phyloP scores from a whole-genome alignment of 2,329 filamentous ascomycete species.

The Pestalotiopsis sp. region DNA sequence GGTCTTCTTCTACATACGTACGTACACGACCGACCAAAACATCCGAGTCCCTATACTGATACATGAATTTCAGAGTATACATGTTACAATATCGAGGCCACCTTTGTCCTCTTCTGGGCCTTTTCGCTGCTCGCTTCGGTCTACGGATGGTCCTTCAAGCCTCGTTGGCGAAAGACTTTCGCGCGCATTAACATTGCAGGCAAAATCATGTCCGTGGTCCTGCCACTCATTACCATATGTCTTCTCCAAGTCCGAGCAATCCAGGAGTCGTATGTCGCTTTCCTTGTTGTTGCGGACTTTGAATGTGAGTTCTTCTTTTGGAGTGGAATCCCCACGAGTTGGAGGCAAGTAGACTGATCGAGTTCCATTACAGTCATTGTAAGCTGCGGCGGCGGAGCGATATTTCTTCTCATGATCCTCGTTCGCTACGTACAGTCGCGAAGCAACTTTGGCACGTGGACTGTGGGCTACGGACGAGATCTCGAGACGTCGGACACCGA shows the following conservation, averaged over 20 bases:
- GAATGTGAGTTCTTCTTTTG: slow-evolving; percentile 13
- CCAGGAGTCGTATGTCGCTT: slow-evolving; percentile 15
- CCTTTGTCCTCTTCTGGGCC: slow-evolving; percentile 17
- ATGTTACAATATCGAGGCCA: slow-evolving; percentile 19
- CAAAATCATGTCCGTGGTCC: slow-evolving; percentile 17
- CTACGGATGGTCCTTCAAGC: slow-evolving; percentile 17
- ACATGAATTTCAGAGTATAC: slow-evolving; percentile 12
- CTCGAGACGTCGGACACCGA: slow-evolving; percentile 14
- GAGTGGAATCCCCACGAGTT: not conserved
- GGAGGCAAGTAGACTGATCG: not conserved
- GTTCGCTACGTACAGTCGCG: slow-evolving; percentile 43
- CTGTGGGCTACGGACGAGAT: slow-evolving; percentile 32
- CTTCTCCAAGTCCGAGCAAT: slow-evolving; percentile 17
- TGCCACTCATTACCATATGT: slow-evolving; percentile 15
- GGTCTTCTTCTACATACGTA: slow-evolving; percentile 23
- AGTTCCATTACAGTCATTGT: slow-evolving; percentile 34
- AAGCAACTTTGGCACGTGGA: slow-evolving; percentile 33
- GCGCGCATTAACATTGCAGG: slow-evolving; percentile 14
- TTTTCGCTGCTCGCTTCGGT: slow-evolving; percentile 20
- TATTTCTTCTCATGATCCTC: slow-evolving; percentile 41
- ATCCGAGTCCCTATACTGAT: not conserved
- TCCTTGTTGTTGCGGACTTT: slow-evolving; percentile 19
- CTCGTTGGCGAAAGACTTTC: slow-evolving; percentile 5
- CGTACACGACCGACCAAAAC: not conserved
- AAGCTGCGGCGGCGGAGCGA: slow-evolving; percentile 35